Evolutionary conservation across 2,329 filamentous ascomycete genomes (phyloP), one percentile per base, ranked within the genome.

Genomic region (Niveomyces coronatus): DNA sequence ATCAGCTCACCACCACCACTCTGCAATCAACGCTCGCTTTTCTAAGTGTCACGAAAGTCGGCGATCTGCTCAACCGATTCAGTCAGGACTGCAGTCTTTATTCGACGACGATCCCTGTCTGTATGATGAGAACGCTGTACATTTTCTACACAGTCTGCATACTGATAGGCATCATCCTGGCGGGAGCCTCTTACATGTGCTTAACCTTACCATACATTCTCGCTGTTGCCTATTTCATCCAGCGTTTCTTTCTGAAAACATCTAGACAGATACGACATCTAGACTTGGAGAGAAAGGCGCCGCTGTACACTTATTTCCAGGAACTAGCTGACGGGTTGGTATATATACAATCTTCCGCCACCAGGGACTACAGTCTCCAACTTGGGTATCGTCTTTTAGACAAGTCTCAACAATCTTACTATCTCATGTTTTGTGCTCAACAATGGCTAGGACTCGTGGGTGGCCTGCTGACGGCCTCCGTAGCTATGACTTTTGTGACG

Each of bases 241-340:
- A 52, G n/a, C 44, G 44, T 2, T 45, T 40, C 19, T 46, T 45
- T 16, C 57, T 76, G 2, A 60, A 64, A 4, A 74, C 71, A 1
- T 74, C 71, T 0, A 62, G 71, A 0, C 72, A 74, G 44, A 52
- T 77, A 2, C 65, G 70, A 19, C 59, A 68, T 10, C 49, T 76
- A 15, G 71, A 75, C 34, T 55, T 76, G 0, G 69, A 75, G 44
- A 61, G 67, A 1, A 66, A 65, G 31, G 60, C 69, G 0, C 65
- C 63, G 0, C 55, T 75, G 0, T 66, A 51, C 18, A 55, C 54
- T 0, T 55, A 44, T 26, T 57, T 65, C 10, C 39, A 64, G 5
- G 62, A 66, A 41, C 56, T 60, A 1, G 53, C 18, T 18, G 39
- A 49, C 28, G 44, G 51, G 2, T 16, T 53, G 5, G 43, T 44